Base-by-base conservation (phyloP, 2,329 filamentous ascomycete genomes). In the Venturia carpophila region DNA sequence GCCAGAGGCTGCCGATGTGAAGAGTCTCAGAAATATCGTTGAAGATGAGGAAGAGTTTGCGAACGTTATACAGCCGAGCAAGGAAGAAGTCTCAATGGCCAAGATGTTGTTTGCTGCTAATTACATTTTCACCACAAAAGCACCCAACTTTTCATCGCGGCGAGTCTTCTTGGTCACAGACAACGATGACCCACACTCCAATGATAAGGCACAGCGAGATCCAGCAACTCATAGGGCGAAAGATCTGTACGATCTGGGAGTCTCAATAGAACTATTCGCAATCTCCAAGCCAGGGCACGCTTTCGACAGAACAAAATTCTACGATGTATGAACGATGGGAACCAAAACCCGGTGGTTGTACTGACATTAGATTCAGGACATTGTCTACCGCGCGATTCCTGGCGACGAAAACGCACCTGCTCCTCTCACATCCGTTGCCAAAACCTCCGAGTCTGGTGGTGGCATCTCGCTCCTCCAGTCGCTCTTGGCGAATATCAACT, bases 91-190 rank as follows among this genome's bases (percentile, higher is more conserved):
- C 0, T 86, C 87, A 42, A 96, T 99, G 87, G 86, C 90, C 11
- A 96, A 92, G 71, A 83, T 99, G 2, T 81, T 99, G 1, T 97
- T 97, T 73, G 96, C 92, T 70, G 93, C 92, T 45, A 97, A 97
- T 69, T 92, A 97, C 72, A 90, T 97, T 63, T 97, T 99, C 73
- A 96, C 92, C 0, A 96, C 91, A 3, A 96, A 90, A 74, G 92
- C 94, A 0, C 87, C 94, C 21, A 97, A 97, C 72, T 97, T 97
- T 74, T 88, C 91, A 4, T 97, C 93, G 6, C 83, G 93, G 67
- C 85, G 94, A 42, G 78, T 99, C n/a, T 99, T 99, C 76, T 86
- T 99, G 68, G 91, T 99, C 65, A 97, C 94, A 0, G 92, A 97
- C 74, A 91, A 96, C 68, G 94, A 97, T 73, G 83, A 92, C 68